Percentiles rank a stretch among this genome's conserved stretches.
phyloP scores from a whole-genome alignment of 768 basidiomycete species.

The Grammothele lineata region DNA sequence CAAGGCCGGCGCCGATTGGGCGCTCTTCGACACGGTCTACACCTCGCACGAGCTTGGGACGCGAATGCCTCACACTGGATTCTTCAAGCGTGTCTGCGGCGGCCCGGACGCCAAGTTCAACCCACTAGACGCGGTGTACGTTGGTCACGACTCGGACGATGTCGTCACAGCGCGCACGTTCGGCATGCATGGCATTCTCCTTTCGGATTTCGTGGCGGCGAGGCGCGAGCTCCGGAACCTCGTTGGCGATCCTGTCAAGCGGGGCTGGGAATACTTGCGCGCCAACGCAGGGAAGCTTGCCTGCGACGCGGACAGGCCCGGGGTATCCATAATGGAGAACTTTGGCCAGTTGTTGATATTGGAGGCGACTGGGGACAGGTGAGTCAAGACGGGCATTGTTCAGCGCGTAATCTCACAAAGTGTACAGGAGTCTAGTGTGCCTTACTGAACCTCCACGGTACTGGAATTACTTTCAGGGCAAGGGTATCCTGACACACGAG shows the following conservation, averaged over 20 bases:
- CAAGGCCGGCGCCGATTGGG: constrained; percentile 41
- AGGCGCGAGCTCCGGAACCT: constrained; percentile 42
- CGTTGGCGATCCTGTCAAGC: constrained; percentile 40
- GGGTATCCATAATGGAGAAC: constrained; percentile 41
- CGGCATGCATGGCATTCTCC: constrained; percentile 46
- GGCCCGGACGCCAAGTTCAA: constrained; percentile 25
- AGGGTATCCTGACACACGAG: constrained; percentile 14
- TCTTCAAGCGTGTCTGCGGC: constrained; percentile 41
- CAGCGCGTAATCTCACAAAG: no score
- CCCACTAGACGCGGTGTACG: constrained; percentile 40
- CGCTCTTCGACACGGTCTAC: constrained; percentile 45
- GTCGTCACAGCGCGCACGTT: constrained; percentile 45
- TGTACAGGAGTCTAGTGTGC: constrained; percentile 39
- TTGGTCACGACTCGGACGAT: constrained; percentile 52
- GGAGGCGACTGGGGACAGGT: constrained; percentile 46
- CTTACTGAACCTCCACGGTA: constrained; percentile 35
- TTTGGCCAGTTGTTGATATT: constrained; percentile 54
- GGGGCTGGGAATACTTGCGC: constrained; percentile 38
- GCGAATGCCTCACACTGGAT: constrained; percentile 46
- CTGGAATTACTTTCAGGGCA: constrained; percentile 55
- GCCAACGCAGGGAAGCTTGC: constrained; percentile 34
- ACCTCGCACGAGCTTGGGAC: constrained; percentile 42
- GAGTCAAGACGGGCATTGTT: constrained; percentile 7
- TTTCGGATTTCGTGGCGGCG: constrained; percentile 36
- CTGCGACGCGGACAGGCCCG: constrained; percentile 37